Evolutionary conservation across 1,284 basidiomycete species (phyloP).

Genomic region (Porodaedalea pini): DNA sequence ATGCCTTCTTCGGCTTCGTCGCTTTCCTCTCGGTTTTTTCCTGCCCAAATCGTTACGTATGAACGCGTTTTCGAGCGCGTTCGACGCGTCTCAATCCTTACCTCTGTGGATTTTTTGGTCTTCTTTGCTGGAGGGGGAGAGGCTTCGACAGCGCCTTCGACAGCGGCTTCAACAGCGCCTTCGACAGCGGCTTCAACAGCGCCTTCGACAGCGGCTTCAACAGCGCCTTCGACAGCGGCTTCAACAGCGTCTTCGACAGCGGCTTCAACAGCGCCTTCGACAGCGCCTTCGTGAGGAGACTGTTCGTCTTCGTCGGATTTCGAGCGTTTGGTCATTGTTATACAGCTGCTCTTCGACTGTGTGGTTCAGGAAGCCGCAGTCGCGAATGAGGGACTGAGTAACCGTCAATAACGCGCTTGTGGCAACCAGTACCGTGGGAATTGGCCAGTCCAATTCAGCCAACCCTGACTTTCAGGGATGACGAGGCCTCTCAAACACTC

Average conservation of each 20-base stretch:
- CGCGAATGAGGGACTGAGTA: neutral
- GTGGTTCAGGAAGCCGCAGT: neutral
- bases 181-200: neutral
- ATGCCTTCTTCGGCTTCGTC: slow-evolving; percentile 29
- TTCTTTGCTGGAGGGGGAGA: slow-evolving; percentile 14
- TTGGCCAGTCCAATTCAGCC: neutral
- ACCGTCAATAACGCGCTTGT: slow-evolving; percentile 1
- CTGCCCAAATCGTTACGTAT: neutral
- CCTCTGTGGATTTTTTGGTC: slow-evolving; percentile 10
- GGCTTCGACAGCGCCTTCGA: neutral
- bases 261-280: neutral
- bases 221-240: neutral
- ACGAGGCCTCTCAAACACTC: neutral
- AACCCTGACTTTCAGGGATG: neutral
- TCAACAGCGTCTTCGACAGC: neutral
- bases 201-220: neutral
- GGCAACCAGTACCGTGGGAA: slow-evolving; percentile 5
- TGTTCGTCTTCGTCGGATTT: slow-evolving; percentile 4
- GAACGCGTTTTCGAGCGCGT: neutral
- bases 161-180: neutral
- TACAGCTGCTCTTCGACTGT: neutral
- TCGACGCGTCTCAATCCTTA: slow-evolving; percentile 5
- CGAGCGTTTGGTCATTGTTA: slow-evolving; percentile 10
- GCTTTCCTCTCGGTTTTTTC: slow-evolving; percentile 26
- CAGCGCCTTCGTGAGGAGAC: neutral